These are phyloP conservation scores for Emergomyces pasteurianus DNA, from an alignment of 2,329 filamentous ascomycete species.

Conservation along the genomic window DNA sequence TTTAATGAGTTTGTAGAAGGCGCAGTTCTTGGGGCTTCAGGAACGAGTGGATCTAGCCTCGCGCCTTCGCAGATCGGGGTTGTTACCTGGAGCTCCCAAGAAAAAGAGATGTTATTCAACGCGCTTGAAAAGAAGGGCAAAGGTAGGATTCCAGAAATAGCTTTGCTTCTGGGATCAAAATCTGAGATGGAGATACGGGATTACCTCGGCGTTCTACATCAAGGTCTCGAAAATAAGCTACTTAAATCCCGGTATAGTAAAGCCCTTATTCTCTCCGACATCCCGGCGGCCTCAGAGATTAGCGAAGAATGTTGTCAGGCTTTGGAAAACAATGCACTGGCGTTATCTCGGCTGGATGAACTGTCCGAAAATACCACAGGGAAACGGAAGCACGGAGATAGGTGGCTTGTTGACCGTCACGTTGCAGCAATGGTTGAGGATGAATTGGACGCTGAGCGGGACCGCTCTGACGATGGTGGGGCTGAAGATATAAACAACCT, in stretches of 20 bases:
- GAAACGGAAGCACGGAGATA: constrained; percentile 45
- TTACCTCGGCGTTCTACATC: constrained; percentile 53
- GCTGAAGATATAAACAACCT: not conserved
- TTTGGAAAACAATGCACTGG: constrained; percentile 58
- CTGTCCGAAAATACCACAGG: constrained; percentile 50
- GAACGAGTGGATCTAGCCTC: constrained; percentile 15
- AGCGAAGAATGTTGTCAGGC: constrained; percentile 51
- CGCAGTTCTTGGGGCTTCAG: constrained; percentile 4
- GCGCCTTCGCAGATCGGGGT: constrained; percentile 52
- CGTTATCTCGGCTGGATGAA: constrained; percentile 53
- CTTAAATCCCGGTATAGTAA: constrained; percentile 21
- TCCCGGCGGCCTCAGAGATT: constrained; percentile 63
- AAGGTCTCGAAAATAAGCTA: constrained; percentile 34
- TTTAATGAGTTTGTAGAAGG: constrained; percentile 46
- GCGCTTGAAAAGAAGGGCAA: constrained; percentile 52
- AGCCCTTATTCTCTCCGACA: constrained; percentile 40
- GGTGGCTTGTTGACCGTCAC: constrained; percentile 51
- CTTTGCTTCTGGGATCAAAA: constrained; percentile 56
- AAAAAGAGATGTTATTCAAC: constrained; percentile 61
- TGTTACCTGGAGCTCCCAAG: constrained; percentile 55
- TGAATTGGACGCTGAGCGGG: constrained; percentile 4
- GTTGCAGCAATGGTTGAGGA: constrained; percentile 23
- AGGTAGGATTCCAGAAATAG: constrained; percentile 50
- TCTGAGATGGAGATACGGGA: constrained; percentile 60
- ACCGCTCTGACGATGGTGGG: not conserved